Conservation (phyloP, 208 protist species). For the Naegleria lovaniensis region DNA sequence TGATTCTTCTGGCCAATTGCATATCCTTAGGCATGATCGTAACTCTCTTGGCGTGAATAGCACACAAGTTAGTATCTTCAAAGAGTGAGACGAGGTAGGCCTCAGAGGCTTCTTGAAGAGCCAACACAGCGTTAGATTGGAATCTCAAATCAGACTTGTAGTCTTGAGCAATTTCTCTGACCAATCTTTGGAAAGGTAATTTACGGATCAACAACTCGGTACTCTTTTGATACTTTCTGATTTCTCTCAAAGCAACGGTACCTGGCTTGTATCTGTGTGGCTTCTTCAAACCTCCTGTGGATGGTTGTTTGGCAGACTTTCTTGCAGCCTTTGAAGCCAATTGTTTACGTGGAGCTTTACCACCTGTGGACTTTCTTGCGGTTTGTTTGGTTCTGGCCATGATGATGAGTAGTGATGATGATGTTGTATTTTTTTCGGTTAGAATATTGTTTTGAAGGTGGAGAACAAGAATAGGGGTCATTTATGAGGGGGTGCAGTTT, state of each 20-base stretch:
- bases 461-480: neutral
- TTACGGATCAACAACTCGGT: constrained; percentile 78
- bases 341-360: constrained; percentile 87
- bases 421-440: neutral
- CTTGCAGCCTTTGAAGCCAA: constrained; percentile 88
- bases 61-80: constrained; percentile 78
- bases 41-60: constrained; percentile 72
- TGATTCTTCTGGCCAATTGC: constrained; percentile 30
- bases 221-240: constrained; percentile 75
- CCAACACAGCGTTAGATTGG: constrained; percentile 67
- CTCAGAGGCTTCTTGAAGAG: constrained; percentile 79
- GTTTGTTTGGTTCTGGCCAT: constrained; percentile 97
- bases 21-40: constrained; percentile 67
- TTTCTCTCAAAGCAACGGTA: constrained; percentile 94
- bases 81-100: constrained; percentile 78
- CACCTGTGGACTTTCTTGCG: constrained; percentile 90
- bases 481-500: neutral
- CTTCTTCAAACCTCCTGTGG: constrained; percentile 88
- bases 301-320: constrained; percentile 66
- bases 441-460: neutral
- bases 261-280: constrained; percentile 91
- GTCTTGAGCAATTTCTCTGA: constrained; percentile 66
- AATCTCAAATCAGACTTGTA: constrained; percentile 70
- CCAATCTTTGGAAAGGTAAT: constrained; percentile 74
- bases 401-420: neutral